Conservation (phyloP, 1,284 basidiomycete genomes). For the Tylopilus orsonianus region DNA sequence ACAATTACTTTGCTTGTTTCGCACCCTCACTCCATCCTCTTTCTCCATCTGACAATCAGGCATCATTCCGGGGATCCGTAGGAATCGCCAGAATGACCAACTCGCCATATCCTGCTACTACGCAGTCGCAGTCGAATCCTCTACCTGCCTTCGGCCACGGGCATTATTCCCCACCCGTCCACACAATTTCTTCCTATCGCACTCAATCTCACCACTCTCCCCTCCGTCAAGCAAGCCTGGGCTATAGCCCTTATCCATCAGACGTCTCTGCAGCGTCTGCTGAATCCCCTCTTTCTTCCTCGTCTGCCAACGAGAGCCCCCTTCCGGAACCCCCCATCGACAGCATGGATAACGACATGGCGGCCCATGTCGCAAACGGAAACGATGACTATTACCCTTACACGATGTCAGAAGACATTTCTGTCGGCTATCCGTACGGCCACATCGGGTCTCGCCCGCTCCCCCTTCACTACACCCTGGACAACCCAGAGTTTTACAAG, state of each 20-base stretch:
- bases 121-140: slow-evolving; percentile 22
- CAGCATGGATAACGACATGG: slow-evolving; percentile 30
- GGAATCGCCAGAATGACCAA: slow-evolving; percentile 25
- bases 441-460: slow-evolving; percentile 27
- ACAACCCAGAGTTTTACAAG: slow-evolving; percentile 31
- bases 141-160: slow-evolving; percentile 14
- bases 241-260: slow-evolving; percentile 34
- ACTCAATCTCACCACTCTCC: slow-evolving; percentile 23
- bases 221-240: slow-evolving; percentile 18
- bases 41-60: slow-evolving; percentile 11
- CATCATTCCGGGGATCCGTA: slow-evolving; percentile 9
- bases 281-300: slow-evolving; percentile 34
- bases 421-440: slow-evolving; percentile 25
- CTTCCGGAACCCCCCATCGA: slow-evolving; percentile 35
- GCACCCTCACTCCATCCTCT: slow-evolving; percentile 19
- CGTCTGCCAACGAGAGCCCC: slow-evolving; percentile 36
- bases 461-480: slow-evolving; percentile 25
- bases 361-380: slow-evolving; percentile 27
- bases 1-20: slow-evolving; percentile 23
- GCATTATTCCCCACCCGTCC: slow-evolving; percentile 24
- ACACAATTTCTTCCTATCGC: slow-evolving; percentile 21
- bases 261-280: slow-evolving; percentile 32
- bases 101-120: slow-evolving; percentile 21
- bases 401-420: slow-evolving; percentile 27
- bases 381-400: slow-evolving; percentile 34